Conservation (phyloP, 2,329 filamentous ascomycete genomes). For the Scedosporium minutisporum region DNA sequence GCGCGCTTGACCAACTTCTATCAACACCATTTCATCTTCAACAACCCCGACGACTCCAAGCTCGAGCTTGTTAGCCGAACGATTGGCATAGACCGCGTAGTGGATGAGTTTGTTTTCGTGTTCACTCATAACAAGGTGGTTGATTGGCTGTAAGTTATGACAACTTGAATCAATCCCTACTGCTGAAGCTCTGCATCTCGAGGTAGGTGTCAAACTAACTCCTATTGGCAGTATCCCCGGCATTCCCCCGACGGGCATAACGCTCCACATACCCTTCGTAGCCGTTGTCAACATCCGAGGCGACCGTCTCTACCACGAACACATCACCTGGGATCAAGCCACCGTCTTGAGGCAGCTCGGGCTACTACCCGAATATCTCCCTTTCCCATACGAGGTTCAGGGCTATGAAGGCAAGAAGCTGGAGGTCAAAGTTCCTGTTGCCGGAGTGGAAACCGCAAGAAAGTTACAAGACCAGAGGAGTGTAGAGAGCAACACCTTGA, state of each 20-base stretch:
- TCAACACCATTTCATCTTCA: constrained; percentile 63
- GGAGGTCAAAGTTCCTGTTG: constrained; percentile 23
- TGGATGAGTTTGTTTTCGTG: constrained; percentile 60
- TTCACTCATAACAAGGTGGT: constrained; percentile 54
- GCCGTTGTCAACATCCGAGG: constrained; percentile 55
- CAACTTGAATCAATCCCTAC: neutral
- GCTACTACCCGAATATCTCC: constrained; percentile 47
- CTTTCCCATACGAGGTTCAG: constrained; percentile 40
- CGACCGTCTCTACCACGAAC: constrained; percentile 55
- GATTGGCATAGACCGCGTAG: constrained; percentile 59
- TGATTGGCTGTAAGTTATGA: constrained; percentile 56
- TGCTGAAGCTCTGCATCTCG: too few species aligned
- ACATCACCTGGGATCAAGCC: constrained; percentile 60
- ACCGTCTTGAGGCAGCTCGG: constrained; percentile 52
- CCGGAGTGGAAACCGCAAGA: constrained; percentile 19
- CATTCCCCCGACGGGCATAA: constrained; percentile 42
- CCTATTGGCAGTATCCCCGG: constrained; percentile 32
- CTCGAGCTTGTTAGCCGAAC: constrained; percentile 64
- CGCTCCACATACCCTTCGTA: constrained; percentile 49
- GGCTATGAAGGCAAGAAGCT: constrained; percentile 10
- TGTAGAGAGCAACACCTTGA: constrained; percentile 9
- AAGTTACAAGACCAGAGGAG: constrained; percentile 14
- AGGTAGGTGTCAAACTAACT: too few species aligned
- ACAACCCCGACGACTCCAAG: constrained; percentile 56
- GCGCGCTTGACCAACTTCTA: constrained; percentile 57